Conservation (phyloP, 2,329 filamentous ascomycete genomes). For the Elsinoe arachidis region DNA sequence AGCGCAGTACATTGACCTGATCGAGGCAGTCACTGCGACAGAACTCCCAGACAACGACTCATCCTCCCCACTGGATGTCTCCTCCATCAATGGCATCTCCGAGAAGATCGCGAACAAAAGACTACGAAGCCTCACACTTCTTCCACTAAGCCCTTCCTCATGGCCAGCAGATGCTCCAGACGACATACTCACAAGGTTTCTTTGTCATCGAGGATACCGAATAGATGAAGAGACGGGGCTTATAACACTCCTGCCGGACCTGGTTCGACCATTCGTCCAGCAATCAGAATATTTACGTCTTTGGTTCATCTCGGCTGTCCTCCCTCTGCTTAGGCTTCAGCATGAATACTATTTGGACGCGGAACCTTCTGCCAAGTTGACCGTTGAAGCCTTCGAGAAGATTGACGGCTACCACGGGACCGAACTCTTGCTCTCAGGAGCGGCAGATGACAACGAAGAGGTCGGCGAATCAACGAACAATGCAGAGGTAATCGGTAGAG, state of each 20-base stretch:
- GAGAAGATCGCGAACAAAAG: constrained; percentile 57
- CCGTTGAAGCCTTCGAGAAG: constrained; percentile 55
- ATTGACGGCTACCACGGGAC: constrained; percentile 53
- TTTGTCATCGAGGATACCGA: constrained; percentile 58
- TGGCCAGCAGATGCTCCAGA: constrained; percentile 41
- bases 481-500: constrained; percentile 45
- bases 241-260: constrained; percentile 56
- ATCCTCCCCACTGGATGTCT: constrained; percentile 44
- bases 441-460: constrained; percentile 36
- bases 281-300: constrained; percentile 52
- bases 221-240: constrained; percentile 67
- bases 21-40: constrained; percentile 49
- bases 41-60: constrained; percentile 37
- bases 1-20: constrained; percentile 51
- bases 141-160: constrained; percentile 47
- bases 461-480: constrained; percentile 23
- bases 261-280: constrained; percentile 60
- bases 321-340: constrained; percentile 61
- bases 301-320: constrained; percentile 60
- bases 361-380: constrained; percentile 45
- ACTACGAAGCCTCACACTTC: constrained; percentile 54
- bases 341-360: constrained; percentile 58
- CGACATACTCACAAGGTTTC: constrained; percentile 54
- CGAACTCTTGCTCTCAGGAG: constrained; percentile 52
- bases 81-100: constrained; percentile 49